phyloP scores from a whole-genome alignment of 1,284 basidiomycete species.

The Apiotrichum domesticum region DNA sequence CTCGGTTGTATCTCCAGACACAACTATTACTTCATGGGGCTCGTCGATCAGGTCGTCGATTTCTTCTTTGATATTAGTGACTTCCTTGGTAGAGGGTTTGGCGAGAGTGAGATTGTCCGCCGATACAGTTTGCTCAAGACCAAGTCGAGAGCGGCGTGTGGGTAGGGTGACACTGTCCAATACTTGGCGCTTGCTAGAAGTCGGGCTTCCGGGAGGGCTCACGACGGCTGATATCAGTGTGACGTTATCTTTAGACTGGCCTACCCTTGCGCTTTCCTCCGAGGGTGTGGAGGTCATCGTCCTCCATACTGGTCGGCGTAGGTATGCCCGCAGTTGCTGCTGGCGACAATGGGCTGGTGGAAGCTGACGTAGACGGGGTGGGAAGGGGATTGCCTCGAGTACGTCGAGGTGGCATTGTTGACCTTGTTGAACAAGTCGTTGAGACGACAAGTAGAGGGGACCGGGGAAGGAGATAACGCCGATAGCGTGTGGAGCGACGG shows the following conservation, averaged over 20 bases:
- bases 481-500: background rate
- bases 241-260: background rate
- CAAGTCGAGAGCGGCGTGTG: slow-evolving; percentile 26
- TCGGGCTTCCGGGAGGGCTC: background rate
- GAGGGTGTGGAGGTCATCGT: background rate
- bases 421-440: no score
- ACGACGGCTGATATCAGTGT: background rate
- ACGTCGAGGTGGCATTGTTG: background rate
- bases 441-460: background rate
- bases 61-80: slow-evolving; percentile 5
- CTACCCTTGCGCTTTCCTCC: background rate
- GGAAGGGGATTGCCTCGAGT: background rate
- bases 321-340: background rate
- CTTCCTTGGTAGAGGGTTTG: background rate
- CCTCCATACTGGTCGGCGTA: slow-evolving; percentile 1
- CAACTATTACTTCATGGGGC: background rate
- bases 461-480: background rate
- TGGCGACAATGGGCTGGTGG: background rate
- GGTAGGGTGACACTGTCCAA: slow-evolving; percentile 29
- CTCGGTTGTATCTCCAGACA: background rate
- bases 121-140: slow-evolving; percentile 32
- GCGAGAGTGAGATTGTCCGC: slow-evolving; percentile 37
- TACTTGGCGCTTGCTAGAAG: slow-evolving; percentile 9
- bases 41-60: background rate
- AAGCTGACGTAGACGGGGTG: background rate